These are phyloP conservation scores for Entomophthora muscae DNA, from an alignment of 371 early-diverging fungal species.

Conservation along the genomic window DNA sequence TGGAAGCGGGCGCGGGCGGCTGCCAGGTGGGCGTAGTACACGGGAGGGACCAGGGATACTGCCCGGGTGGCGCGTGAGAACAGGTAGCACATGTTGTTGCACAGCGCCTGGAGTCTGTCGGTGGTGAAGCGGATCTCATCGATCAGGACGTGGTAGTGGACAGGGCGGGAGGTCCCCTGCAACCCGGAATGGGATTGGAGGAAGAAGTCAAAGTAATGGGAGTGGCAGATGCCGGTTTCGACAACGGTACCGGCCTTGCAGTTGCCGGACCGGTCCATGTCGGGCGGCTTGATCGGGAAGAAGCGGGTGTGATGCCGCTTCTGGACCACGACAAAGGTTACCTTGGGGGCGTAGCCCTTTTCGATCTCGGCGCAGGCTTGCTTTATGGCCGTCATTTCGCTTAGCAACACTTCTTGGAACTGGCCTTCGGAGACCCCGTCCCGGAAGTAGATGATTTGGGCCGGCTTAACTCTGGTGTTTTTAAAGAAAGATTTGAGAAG, in stretches of 20 bases:
- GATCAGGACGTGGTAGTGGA: slow-evolving; percentile 59
- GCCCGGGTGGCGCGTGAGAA: slow-evolving; percentile 64
- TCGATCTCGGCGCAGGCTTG: slow-evolving; percentile 52
- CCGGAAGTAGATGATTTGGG: slow-evolving; percentile 83
- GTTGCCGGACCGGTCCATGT: slow-evolving; percentile 88
- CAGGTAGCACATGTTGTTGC: slow-evolving; percentile 61
- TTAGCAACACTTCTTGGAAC: slow-evolving; percentile 54
- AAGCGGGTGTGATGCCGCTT: too few relatives aligned
- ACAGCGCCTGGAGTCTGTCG: slow-evolving; percentile 48
- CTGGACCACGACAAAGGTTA: too few relatives aligned
- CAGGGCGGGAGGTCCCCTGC: slow-evolving; percentile 64
- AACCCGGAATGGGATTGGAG: slow-evolving; percentile 64
- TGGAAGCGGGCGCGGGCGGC: slow-evolving; percentile 73
- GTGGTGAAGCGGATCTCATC: slow-evolving; percentile 57
- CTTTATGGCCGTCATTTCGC: slow-evolving; percentile 67
- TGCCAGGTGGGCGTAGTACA: too few relatives aligned
- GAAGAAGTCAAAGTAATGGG: slow-evolving; percentile 79
- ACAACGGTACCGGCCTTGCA: slow-evolving; percentile 92
- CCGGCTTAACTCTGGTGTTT: slow-evolving; percentile 49
- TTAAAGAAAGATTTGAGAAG: slow-evolving; percentile 62
- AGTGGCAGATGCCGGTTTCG: slow-evolving; percentile 73
- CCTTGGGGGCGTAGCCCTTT: slow-evolving; percentile 32
- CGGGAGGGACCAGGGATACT: slow-evolving; percentile 56
- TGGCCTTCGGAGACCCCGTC: slow-evolving; percentile 87
- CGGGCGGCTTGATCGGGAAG: slow-evolving; percentile 93